Base-by-base conservation (phyloP, 169 alveolate species). In the Plasmodium inui region DNA sequence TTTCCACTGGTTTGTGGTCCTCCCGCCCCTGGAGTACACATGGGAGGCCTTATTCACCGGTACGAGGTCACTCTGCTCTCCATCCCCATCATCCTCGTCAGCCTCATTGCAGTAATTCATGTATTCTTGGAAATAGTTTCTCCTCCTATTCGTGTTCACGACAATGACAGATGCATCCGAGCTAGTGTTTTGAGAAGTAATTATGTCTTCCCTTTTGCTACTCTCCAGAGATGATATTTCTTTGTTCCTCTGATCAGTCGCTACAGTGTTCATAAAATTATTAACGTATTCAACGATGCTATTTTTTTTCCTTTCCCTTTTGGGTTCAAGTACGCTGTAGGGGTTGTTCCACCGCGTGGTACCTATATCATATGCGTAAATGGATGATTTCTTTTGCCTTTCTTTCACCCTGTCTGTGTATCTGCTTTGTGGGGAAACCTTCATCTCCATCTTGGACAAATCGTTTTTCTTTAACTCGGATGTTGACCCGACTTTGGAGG, bases 81-180 rank as follows among this genome's bases (percentile, higher is more conserved):
- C 30, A 28, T 67, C 37, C 4, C 37, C 76, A 19, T 28, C 76
- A 19, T 67, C n/a, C 76, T 67, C 76, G 8, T 67, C 76, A 26
- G n/a, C 37, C 32, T 61, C 61, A 37, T 55, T 22, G 44, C 79
- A 83, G 32, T 57, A 61, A 19, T 26, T 83, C 91, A 83, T 83
- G 67, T 41, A 83, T 10, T 83, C 80, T 39, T 83, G 82, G 41
- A 83, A 83, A 50, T 83, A 83, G 73, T 83, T 83, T 67, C 46
- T 83, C 73, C 80, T 83, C 72, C 10, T 83, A 30, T 83, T 17
- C 19, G 41, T 28, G 22, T 32, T 39, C 22, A 32, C 26, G 22
- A n/a, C 72, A 2, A 17, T 2, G n/a, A 55, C n/a, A n/a, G 76
- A 28, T 28, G 37, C 37, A 67, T 67, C 76, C 2, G 76, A 67